Base-by-base conservation (phyloP, 208 protist species). In the Acanthamoeba comandoni region DNA sequence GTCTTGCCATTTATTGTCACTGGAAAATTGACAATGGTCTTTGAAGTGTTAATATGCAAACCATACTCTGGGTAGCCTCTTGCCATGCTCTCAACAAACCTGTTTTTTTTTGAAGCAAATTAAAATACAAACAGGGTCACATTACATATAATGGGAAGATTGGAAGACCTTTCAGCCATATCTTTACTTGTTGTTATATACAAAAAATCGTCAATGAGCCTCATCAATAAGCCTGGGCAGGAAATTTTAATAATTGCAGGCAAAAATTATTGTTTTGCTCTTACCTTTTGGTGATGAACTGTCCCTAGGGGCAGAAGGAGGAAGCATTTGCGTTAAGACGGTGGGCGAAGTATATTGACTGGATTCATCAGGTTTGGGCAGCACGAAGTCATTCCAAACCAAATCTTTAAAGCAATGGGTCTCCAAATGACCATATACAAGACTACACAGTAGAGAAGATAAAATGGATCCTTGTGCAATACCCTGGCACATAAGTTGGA, bases 321-420 rank as follows among this genome's bases (percentile, higher is more conserved):
- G 26, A 77, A 39, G 2, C 12, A 22, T 39, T 39, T 15, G 67
- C 77, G 77, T 86, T 53, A 69, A 86, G 77, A 86, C 62, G 53
- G 77, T 86, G 9, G 77, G 77, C n/a, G 67, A 48, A 13, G 53
- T 69, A 35, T 58, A 43, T 43, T 43, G 35, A 43, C 35, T 43
- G 35, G 35, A 43, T 43, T 43, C 35, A 43, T 43, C 35, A 43
- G 35, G 5, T 43, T 43, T 43, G 35, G 35, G 35, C 35, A 43
- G 35, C 35, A 43, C 35, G 35, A 43, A 43, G 35, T 43, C 67
- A 43, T 86, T 58, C 77, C 77, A 86, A 12, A 58, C 12, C 29
- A 90, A 24, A 35, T 90, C 62, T 53, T 90, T 73, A 51, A 90
- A 90, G 82, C 82, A 90, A n/a, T 35, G 55, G 82, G 69, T 90